Base-by-base conservation (phyloP, 768 basidiomycete species). In the Paxillus rubicundulus region DNA sequence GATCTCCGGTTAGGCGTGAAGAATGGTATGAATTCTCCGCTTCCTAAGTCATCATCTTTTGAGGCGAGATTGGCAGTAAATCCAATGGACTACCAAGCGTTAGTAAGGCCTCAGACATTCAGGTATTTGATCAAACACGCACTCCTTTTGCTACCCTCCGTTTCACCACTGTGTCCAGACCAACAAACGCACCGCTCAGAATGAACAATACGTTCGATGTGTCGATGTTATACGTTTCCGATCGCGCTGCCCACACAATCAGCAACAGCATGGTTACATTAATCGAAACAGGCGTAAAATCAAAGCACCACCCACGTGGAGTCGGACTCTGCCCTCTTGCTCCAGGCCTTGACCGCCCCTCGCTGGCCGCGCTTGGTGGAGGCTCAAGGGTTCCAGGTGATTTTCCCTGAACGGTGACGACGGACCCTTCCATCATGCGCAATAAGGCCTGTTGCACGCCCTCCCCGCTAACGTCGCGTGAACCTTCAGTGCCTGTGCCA, bases 181-280 rank as follows among this genome's bases (percentile, higher is more conserved):
- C 95, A 9, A 97, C 93, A 64, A 97, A 97, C 2, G 96, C 96
- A 2, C 96, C 96, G 45, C 92, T 94, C 10, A 96, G 67, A 54
- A 98, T 89, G 70, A 98, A 98, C n/a, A 98, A 74, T 21, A 98
- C 82, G 61, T 98, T 94, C 8, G 87, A 83, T 0, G 93, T 96
- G 68, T 94, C 89, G 34, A 94, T 85, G 47, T 84, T 81, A 59
- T 84, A 88, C 12, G 77, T 72, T 41, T 92, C 91, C 1, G 84
- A 77, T 62, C 81, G 75, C 56, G 77, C 79, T 88, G 27, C 72
- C 30, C 21, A 46, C 5, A 2, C 16, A n/a, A 33, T 27, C 33
- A 45, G 41, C 28, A 18, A 47, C 16, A 16, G 13, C 6, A 16
- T 34, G 12, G 5, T 43, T 3, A 28, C 3, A 24, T 41, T 9